phyloP scores from a whole-genome alignment of 495 filamentous ascomycete genomes.

The Hypoxylon subgilvum region DNA sequence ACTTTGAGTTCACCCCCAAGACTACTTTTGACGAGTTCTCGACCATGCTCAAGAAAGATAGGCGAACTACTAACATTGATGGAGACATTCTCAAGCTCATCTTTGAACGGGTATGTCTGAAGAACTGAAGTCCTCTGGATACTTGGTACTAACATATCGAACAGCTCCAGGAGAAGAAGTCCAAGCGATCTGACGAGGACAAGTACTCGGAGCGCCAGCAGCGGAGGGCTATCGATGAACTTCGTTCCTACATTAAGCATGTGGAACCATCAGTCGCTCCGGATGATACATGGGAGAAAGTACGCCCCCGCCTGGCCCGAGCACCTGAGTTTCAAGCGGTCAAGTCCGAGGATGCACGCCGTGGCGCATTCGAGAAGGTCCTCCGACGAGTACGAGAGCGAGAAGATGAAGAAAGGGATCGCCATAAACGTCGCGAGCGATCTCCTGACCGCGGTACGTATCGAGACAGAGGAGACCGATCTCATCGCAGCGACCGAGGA shows the following conservation, averaged over 20 bases:
- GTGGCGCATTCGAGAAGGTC: slow-evolving; percentile 88
- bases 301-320: slow-evolving; percentile 77
- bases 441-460: slow-evolving; percentile 65
- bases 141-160: slow-evolving; percentile 28
- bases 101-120: slow-evolving; percentile 68
- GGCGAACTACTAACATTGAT: slow-evolving; percentile 82
- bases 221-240: slow-evolving; percentile 79
- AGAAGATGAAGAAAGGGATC: slow-evolving; percentile 86
- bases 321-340: slow-evolving; percentile 83
- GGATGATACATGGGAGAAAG: slow-evolving; percentile 83
- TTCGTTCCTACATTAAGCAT: slow-evolving; percentile 88
- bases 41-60: slow-evolving; percentile 76
- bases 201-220: slow-evolving; percentile 85
- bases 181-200: slow-evolving; percentile 78
- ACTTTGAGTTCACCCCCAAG: slow-evolving; percentile 83
- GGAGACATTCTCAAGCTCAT: slow-evolving; percentile 75
- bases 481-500: slow-evolving; percentile 61
- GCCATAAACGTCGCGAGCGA: slow-evolving; percentile 67
- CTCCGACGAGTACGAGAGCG: slow-evolving; percentile 88
- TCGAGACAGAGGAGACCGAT: slow-evolving; percentile 64
- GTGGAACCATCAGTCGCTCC: slow-evolving; percentile 82
- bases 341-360: slow-evolving; percentile 79
- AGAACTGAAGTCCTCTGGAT: neutral
- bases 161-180: slow-evolving; percentile 75
- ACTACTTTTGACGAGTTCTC: slow-evolving; percentile 89